Conservation (phyloP, 2,329 filamentous ascomycete genomes). For the Hymenoscyphus albidus region DNA sequence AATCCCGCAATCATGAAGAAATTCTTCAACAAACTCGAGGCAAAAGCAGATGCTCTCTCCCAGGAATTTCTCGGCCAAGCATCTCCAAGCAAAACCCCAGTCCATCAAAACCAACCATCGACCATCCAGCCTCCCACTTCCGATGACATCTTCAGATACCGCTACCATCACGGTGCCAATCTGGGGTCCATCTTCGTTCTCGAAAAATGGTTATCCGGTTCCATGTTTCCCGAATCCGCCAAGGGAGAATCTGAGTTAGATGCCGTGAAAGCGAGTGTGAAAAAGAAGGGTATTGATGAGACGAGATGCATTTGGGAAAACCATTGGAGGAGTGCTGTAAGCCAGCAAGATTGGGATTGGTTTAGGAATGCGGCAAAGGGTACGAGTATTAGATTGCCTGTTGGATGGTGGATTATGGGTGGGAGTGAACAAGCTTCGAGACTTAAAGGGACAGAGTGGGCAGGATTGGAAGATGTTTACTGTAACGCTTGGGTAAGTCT, state of each 20-base stretch:
- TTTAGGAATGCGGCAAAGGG: constrained; percentile 49
- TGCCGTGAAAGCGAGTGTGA: constrained; percentile 44
- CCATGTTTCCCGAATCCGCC: constrained; percentile 44
- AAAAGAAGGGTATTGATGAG: constrained; percentile 44
- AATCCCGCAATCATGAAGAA: constrained; percentile 34
- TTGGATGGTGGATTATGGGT: constrained; percentile 56
- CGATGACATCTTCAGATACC: constrained; percentile 47
- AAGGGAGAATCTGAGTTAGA: constrained; percentile 47
- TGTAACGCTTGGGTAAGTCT: constrained; percentile 45
- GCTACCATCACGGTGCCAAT: constrained; percentile 57
- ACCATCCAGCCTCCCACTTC: constrained; percentile 35
- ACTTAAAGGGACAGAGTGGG: constrained; percentile 49
- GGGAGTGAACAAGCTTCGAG: constrained; percentile 37
- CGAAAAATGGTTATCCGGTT: constrained; percentile 53
- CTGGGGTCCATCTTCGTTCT: constrained; percentile 57
- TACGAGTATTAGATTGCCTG: constrained; percentile 55
- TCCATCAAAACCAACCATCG: constrained; percentile 25
- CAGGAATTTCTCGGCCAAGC: constrained; percentile 23
- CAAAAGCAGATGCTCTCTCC: constrained; percentile 30
- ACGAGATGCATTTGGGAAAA: constrained; percentile 49
- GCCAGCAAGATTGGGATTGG: constrained; percentile 50
- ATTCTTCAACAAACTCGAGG: constrained; percentile 36
- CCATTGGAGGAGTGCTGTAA: constrained; percentile 49
- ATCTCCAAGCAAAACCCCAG: constrained; percentile 8
- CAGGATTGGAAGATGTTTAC: constrained; percentile 45